Evolutionary conservation across 2,329 filamentous ascomycete genomes (phyloP).

Genomic region (Fusarium sp.): DNA sequence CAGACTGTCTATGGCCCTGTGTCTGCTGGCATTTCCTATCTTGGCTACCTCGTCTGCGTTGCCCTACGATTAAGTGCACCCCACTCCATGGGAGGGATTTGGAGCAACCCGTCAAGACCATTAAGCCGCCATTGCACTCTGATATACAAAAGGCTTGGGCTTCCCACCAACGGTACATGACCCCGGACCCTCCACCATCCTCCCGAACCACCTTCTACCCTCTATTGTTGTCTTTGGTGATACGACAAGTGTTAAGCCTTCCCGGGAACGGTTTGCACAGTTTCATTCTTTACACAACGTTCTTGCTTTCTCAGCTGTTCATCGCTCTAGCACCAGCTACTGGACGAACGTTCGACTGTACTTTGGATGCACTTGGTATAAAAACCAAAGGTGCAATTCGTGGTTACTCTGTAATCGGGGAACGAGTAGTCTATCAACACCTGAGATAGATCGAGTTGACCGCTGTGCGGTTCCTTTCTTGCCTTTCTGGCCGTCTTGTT

Average conservation of each 20-base stretch:
- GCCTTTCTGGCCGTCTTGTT: constrained; percentile 42
- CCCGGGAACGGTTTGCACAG: constrained; percentile 9
- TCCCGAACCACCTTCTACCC: constrained; percentile 18
- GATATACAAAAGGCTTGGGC: constrained; percentile 50
- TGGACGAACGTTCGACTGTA: constrained; percentile 12
- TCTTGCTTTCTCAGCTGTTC: constrained; percentile 15
- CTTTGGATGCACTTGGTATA: constrained; percentile 27
- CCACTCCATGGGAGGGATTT: constrained; percentile 36
- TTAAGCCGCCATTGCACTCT: constrained; percentile 46
- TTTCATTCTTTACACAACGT: constrained; percentile 32
- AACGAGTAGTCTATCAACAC: constrained; percentile 16
- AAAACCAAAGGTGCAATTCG: constrained; percentile 20
- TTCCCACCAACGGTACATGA: constrained; percentile 39
- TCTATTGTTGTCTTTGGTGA: constrained; percentile 15
- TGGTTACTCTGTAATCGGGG: neutral
- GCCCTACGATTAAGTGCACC: constrained; percentile 45
- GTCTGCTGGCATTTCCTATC: constrained; percentile 55
- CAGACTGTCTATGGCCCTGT: constrained; percentile 41
- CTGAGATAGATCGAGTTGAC: constrained; percentile 22
- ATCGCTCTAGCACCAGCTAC: constrained; percentile 4
- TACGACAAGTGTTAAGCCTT: constrained; percentile 19
- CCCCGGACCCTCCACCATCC: constrained; percentile 24
- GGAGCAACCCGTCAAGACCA: constrained; percentile 40
- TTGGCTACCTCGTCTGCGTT: constrained; percentile 53
- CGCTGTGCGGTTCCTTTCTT: constrained; percentile 37